Evolutionary conservation across 2,329 filamentous ascomycete genomes (phyloP).

Genomic region (Colletotrichum lentis): DNA sequence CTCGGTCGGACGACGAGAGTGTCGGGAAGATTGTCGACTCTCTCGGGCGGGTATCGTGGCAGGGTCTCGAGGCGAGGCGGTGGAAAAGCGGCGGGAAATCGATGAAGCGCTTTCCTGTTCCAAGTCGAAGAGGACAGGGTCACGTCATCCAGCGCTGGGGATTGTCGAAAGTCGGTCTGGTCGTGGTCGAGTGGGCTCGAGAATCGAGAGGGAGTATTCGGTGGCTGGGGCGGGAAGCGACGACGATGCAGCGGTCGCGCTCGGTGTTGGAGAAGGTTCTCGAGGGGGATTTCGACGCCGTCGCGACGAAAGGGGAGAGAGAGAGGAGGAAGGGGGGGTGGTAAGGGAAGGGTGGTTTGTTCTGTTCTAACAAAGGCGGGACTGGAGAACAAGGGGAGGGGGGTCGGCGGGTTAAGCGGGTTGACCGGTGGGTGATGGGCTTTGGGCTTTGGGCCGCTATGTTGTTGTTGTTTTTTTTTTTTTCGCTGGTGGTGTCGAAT

Average conservation of each 20-base stretch:
- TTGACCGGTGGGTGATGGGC: no score
- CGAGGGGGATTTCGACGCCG: constrained; percentile 13
- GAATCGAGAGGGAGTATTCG: not conserved
- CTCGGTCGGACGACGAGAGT: constrained; percentile 5
- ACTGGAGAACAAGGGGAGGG: no score
- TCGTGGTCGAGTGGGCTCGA: constrained; percentile 21
- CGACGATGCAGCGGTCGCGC: constrained; percentile 30
- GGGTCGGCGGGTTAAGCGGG: not conserved
- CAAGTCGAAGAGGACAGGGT: constrained; percentile 20
- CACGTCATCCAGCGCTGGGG: constrained; percentile 33
- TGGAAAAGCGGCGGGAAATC: constrained; percentile 9
- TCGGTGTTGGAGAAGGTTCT: constrained; percentile 19
- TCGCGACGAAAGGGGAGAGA: constrained; percentile 23
- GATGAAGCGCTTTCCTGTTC: constrained; percentile 30
- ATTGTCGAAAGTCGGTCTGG: constrained; percentile 25
- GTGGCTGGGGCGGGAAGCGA: constrained; percentile 24
- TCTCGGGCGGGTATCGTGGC: constrained; percentile 23
- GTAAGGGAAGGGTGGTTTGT: not conserved
- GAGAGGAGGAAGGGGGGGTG: not conserved
- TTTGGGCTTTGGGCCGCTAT: constrained; percentile 4
- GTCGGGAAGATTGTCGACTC: not conserved
- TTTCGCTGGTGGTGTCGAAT: constrained; percentile 6
- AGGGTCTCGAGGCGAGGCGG: not conserved
- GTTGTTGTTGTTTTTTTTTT: no score
- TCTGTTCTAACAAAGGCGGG: no score